Percentiles rank a stretch among this genome's conserved stretches.
These are phyloP conservation scores for Colletotrichum eleusines DNA, from an alignment of 2,329 filamentous ascomycete genomes.

Conservation along the genomic window DNA sequence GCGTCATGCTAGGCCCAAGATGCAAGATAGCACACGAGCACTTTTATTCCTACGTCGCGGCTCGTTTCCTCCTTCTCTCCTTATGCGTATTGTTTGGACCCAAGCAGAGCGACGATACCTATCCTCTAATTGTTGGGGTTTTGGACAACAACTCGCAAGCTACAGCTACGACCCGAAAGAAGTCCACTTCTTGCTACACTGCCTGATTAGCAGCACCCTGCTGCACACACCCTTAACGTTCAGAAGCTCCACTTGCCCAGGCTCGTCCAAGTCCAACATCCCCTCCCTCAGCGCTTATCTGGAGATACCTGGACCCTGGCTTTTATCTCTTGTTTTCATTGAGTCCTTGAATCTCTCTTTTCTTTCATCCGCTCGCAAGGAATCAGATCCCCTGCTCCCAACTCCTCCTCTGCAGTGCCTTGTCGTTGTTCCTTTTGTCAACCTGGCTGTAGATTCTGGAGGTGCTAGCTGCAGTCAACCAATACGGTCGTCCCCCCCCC, in stretches of 20 bases:
- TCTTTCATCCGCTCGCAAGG: constrained; percentile 24
- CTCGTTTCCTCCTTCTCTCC: background rate
- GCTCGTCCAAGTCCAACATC: constrained; percentile 37
- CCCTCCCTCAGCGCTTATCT: constrained; percentile 41
- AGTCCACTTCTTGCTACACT: background rate
- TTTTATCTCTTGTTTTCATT: constrained; percentile 29
- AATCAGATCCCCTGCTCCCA: constrained; percentile 5
- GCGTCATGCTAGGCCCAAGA: constrained; percentile 18
- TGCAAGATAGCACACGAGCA: constrained; percentile 36
- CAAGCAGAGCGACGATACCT: background rate
- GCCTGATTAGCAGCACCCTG: constrained; percentile 26
- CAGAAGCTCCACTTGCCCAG: constrained; percentile 24
- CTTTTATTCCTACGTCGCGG: constrained; percentile 1
- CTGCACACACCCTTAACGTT: constrained; percentile 24
- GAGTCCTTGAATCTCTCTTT: constrained; percentile 14
- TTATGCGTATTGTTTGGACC: background rate
- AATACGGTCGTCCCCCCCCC: constrained; percentile 8
- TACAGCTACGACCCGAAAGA: background rate
- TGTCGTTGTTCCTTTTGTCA: background rate
- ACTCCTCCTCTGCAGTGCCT: constrained; percentile 16
- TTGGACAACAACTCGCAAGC: background rate
- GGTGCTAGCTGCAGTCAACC: constrained; percentile 30
- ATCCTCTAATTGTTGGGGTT: background rate
- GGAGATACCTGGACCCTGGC: constrained; percentile 33
- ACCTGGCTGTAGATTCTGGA: constrained; percentile 24